phyloP scores from a whole-genome alignment of 108 stramenopile species.

The Pseudonitzschia pungens region DNA sequence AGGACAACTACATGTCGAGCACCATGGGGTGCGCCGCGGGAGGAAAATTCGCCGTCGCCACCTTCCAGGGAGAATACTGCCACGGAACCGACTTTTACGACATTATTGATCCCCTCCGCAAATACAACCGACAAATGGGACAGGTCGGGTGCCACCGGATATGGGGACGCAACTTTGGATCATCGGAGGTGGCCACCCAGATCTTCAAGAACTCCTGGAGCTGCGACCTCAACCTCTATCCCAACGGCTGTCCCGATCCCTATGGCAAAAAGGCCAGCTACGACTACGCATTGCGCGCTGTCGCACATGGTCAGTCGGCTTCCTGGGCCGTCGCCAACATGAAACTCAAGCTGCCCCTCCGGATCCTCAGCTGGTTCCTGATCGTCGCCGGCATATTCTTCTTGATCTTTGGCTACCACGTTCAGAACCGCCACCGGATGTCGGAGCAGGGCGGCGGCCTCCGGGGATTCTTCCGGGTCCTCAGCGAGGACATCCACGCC shows the following conservation, averaged over 20 bases:
- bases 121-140: slow-evolving; percentile 27
- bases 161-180: slow-evolving; percentile 19
- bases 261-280: slow-evolving; percentile 35
- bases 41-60: slow-evolving; percentile 28
- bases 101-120: slow-evolving; percentile 23
- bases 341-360: slow-evolving; percentile 28
- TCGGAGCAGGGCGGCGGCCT: slow-evolving; percentile 22
- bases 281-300: slow-evolving; percentile 21
- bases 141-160: slow-evolving; percentile 15
- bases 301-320: slow-evolving; percentile 15
- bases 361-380: slow-evolving; percentile 18
- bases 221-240: slow-evolving; percentile 48
- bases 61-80: slow-evolving; percentile 30
- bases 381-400: slow-evolving; percentile 20
- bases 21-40: slow-evolving; percentile 34
- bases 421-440: slow-evolving; percentile 28
- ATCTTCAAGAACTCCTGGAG: slow-evolving; percentile 34
- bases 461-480: slow-evolving; percentile 14
- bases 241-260: slow-evolving; percentile 58
- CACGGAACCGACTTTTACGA: slow-evolving; percentile 23
- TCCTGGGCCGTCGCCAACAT: slow-evolving; percentile 27
- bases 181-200: neutral
- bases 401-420: slow-evolving; percentile 22
- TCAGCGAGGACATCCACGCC: slow-evolving; percentile 14
- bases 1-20: slow-evolving; percentile 8